Percentiles rank a stretch among this genome's conserved stretches.
Evolutionary conservation across 495 filamentous ascomycete species (phyloP).

Genomic region (Neurospora intermedia): DNA sequence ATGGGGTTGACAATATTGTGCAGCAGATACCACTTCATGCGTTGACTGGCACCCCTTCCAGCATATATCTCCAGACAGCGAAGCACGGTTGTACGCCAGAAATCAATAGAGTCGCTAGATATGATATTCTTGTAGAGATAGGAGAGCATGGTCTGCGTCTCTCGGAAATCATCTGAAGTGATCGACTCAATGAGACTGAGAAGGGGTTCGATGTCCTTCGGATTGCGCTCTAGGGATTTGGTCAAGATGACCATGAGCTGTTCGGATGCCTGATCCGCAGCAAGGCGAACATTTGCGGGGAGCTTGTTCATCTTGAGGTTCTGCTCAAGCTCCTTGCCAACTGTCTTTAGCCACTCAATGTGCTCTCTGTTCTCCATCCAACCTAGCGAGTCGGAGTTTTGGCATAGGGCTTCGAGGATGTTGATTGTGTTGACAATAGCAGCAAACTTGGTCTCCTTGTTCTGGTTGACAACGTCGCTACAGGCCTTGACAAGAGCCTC

Average conservation of each 20-base stretch:
- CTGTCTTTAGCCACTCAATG: conserved; percentile 54
- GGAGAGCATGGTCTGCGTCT: conserved; percentile 59
- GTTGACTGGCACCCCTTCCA: conserved; percentile 63
- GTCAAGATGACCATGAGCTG: conserved; percentile 81
- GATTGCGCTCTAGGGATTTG: conserved; percentile 59
- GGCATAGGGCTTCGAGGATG: conserved; percentile 63
- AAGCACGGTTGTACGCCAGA: conserved; percentile 73
- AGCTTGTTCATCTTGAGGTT: conserved; percentile 59
- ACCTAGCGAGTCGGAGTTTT: conserved; percentile 43
- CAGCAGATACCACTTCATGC: conserved; percentile 86
- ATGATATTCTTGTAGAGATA: conserved; percentile 85
- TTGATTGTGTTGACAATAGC: conserved; percentile 84
- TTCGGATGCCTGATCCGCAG: conserved; percentile 78
- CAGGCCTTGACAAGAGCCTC: conserved; percentile 56
- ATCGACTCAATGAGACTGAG: conserved; percentile 75
- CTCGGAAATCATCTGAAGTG: conserved; percentile 71
- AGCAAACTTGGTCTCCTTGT: conserved; percentile 52
- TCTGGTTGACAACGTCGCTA: conserved; percentile 45
- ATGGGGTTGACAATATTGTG: conserved; percentile 92
- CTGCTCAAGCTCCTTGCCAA: conserved; percentile 67
- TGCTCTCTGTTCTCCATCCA: conserved; percentile 74
- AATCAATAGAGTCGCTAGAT: conserved; percentile 74
- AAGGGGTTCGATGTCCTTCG: conserved; percentile 77
- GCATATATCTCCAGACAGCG: conserved; percentile 84
- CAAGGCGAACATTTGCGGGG: conserved; percentile 62